phyloP scores from a whole-genome alignment of 768 basidiomycete species.

The Pisolithus marmoratus region DNA sequence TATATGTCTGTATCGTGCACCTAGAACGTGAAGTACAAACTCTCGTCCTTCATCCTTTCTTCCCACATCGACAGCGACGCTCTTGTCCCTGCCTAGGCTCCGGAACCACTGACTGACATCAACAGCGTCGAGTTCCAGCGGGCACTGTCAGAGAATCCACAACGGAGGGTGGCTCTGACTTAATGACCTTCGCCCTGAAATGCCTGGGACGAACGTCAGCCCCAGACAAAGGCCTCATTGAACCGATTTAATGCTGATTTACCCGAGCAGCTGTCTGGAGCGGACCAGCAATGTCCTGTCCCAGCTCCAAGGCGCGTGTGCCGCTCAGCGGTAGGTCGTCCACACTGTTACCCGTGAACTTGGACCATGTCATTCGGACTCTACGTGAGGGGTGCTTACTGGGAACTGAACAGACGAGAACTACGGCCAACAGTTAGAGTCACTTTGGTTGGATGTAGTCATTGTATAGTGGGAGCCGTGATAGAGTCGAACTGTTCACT shows the following conservation, averaged over 20 bases:
- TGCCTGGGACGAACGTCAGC: conserved; percentile 36
- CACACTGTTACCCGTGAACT: conserved; percentile 8
- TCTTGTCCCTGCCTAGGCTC: conserved; percentile 67
- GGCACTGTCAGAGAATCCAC: conserved; percentile 67
- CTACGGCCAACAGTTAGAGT: not conserved
- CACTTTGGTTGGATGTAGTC: not conserved
- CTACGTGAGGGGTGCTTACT: not conserved
- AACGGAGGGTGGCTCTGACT: conserved; percentile 55
- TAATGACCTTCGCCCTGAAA: conserved; percentile 70
- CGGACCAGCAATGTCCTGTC: conserved; percentile 67
- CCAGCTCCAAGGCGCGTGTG: conserved; percentile 61
- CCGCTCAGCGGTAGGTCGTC: conserved; percentile 52
- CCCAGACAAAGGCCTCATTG: not conserved
- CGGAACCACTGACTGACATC: conserved; percentile 73
- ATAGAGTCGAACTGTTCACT: not conserved
- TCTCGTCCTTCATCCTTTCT: conserved; percentile 49
- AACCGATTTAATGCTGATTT: conserved; percentile 8
- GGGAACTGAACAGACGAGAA: not conserved
- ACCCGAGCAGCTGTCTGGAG: conserved; percentile 71
- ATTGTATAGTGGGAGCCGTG: not conserved
- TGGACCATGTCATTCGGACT: not conserved
- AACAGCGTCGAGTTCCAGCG: conserved; percentile 66
- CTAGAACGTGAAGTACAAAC: conserved; percentile 25
- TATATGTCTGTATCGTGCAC: not conserved
- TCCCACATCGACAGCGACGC: conserved; percentile 62